phyloP scores from a whole-genome alignment of 2,329 filamentous ascomycete genomes.

The Talaromyces verruculosus region DNA sequence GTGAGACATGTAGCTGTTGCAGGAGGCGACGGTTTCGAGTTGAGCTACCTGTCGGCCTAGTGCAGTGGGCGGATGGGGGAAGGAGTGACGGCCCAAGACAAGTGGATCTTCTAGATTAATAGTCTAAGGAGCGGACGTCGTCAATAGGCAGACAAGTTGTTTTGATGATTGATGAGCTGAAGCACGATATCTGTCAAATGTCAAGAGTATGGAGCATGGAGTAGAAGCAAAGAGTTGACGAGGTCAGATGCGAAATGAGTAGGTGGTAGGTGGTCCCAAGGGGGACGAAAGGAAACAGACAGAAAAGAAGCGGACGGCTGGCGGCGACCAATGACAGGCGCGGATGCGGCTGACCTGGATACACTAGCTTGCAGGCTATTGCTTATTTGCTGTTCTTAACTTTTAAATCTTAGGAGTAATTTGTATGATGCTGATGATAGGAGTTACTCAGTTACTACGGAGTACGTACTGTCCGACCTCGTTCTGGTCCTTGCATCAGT shows the following conservation, averaged over 20 bases:
- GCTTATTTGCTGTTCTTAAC: not conserved
- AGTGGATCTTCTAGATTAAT: not conserved
- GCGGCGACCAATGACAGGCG: not conserved
- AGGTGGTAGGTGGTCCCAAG: not conserved
- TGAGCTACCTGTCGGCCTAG: not conserved
- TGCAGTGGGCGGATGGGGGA: constrained; percentile 11
- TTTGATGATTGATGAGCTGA: not conserved
- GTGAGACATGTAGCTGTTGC: constrained; percentile 16
- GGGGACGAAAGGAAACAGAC: not conserved
- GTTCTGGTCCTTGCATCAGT: not conserved
- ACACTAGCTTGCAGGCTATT: not conserved
- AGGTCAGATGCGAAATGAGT: not conserved
- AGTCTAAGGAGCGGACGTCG: not conserved
- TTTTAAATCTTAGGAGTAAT: not conserved
- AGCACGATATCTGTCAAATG: not conserved
- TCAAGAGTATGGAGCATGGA: not conserved
- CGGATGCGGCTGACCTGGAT: not conserved
- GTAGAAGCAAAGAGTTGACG: not conserved
- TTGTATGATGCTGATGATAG: not conserved
- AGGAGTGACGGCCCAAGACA: constrained; percentile 19
- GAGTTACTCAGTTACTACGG: not conserved
- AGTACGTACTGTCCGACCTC: not conserved
- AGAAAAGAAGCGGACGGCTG: not conserved
- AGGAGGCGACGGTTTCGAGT: constrained; percentile 4
- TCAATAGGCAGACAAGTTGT: not conserved